Conservation (phyloP, 345 rosid genomes). For the Salix suchowensis region DNA sequence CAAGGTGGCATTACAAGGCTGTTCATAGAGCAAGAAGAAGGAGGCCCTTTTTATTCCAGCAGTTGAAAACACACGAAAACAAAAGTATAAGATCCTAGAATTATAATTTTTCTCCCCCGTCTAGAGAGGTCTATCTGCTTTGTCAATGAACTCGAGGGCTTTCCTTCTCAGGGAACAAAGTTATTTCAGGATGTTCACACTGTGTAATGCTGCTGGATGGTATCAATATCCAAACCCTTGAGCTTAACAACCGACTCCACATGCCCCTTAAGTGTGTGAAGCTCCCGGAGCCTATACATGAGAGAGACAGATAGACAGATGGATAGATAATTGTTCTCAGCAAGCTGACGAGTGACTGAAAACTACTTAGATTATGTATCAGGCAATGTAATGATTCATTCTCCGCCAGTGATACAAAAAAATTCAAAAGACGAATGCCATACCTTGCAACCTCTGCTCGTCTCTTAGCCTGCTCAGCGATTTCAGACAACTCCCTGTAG, state of each 20-base stretch:
- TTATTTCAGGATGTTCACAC: constrained; percentile 1
- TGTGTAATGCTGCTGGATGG: constrained; percentile 27
- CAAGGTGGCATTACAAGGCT: constrained; percentile 8
- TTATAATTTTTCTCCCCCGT: background rate
- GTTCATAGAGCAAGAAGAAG: background rate
- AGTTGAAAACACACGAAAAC: background rate
- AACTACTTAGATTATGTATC: background rate
- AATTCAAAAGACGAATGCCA: background rate
- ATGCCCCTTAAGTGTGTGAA: constrained; percentile 25
- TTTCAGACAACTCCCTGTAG: constrained; percentile 27
- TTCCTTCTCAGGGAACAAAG: background rate
- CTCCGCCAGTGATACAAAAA: no score
- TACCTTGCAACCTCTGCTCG: constrained; percentile 32
- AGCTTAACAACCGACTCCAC: constrained; percentile 27
- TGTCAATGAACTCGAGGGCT: background rate
- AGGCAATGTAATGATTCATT: background rate
- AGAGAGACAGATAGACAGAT: no score
- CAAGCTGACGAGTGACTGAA: background rate
- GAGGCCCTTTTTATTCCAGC: background rate
- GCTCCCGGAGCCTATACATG: constrained; percentile 24
- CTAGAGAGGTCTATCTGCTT: constrained; percentile 1
- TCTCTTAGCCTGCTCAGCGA: constrained; percentile 33
- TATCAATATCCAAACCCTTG: constrained; percentile 28
- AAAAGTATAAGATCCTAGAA: background rate
- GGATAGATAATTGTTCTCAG: no score